Evolutionary conservation across 2,329 filamentous ascomycete species (phyloP), one percentile per base, ranked within the genome.

Genomic region (Pyrenophora graminea): DNA sequence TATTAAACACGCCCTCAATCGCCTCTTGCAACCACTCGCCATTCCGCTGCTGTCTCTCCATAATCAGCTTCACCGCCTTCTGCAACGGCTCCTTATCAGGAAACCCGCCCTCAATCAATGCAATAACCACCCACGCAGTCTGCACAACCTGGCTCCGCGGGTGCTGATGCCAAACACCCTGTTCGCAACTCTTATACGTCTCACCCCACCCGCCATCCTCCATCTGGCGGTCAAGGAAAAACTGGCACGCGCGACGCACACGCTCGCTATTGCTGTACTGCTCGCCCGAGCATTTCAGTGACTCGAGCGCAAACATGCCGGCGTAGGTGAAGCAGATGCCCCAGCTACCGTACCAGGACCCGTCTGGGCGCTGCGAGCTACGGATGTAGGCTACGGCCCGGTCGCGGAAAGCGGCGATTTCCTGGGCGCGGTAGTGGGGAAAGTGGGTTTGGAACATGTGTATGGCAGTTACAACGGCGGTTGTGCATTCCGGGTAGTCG

Each of bases 1-100:
- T 96, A 77, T 99, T 99, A 77, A 99, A 99, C 9, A 99, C 94
- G 2, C 94, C 94, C 73, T 99, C 94, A 64, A 99, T 97, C 1
- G 89, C 87, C 74, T 97, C 94, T 71, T 97, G 92, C 61, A 89
- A 71, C 94, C 94, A 99, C 77, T 97, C 92, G 30, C 94, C 94
- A 68, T 96, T 96, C 2, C 79, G 70, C 73, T 91, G 87, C 77
- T 99, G 94, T 41, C 93, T 83, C 25, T 82, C 77, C 86, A 97
- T 93, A 56, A 99, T 83, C 64, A 99, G 79, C 70, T 82, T 84
- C 67, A 97, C 80, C 1, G 88, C 94, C 62, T 80, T 87, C 64
- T 84, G 82, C 36, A 99, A 79, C 1, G 86, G 86, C 65, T 85
- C 85, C 37, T 84, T 78, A 56, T 97, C 78, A 0, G 91, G 90